A percentile compares a stretch with the other conserved stretches of the same genome.
phyloP scores from a whole-genome alignment of 306 rosid genomes.

The apple (Malus domestica) region DNA sequence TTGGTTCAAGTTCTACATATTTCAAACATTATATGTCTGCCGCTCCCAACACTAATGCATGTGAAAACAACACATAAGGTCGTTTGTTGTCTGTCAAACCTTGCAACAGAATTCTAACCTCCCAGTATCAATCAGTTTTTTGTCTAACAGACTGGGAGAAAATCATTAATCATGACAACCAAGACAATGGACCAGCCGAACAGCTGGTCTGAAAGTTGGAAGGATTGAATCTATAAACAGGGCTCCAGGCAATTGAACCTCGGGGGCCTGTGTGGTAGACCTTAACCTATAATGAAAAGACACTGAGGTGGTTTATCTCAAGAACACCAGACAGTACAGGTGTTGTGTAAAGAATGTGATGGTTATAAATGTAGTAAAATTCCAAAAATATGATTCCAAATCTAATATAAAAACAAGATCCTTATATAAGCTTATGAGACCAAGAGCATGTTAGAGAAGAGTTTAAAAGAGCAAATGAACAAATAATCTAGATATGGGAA shows the following conservation, averaged over 20 bases:
- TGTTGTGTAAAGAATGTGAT: not conserved
- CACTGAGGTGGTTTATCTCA: constrained; percentile 16
- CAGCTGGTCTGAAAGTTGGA: constrained; percentile 31
- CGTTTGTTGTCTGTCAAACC: constrained; percentile 9
- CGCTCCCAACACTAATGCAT: no score
- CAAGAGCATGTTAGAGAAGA: not conserved
- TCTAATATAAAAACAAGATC: not conserved
- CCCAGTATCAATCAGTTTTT: constrained; percentile 9
- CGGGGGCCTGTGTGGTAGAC: constrained; percentile 19
- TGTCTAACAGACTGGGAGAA: constrained; percentile 25
- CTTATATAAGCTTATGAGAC: not conserved
- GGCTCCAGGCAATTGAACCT: constrained; percentile 10
- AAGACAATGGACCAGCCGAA: constrained; percentile 31
- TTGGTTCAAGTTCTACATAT: no score
- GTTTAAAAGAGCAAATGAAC: not conserved
- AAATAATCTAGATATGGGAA: no score
- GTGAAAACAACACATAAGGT: constrained; percentile 8
- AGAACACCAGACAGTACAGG: constrained; percentile 10
- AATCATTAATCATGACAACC: constrained; percentile 16
- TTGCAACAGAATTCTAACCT: constrained; percentile 6
- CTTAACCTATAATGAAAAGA: constrained; percentile 21
- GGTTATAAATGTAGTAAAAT: not conserved
- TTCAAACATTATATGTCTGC: no score
- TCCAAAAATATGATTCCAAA: not conserved
- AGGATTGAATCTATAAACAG: constrained; percentile 18